These are phyloP conservation scores for Escovopsis sp. DNA, from an alignment of 2,329 filamentous ascomycete species.

Conservation along the genomic window DNA sequence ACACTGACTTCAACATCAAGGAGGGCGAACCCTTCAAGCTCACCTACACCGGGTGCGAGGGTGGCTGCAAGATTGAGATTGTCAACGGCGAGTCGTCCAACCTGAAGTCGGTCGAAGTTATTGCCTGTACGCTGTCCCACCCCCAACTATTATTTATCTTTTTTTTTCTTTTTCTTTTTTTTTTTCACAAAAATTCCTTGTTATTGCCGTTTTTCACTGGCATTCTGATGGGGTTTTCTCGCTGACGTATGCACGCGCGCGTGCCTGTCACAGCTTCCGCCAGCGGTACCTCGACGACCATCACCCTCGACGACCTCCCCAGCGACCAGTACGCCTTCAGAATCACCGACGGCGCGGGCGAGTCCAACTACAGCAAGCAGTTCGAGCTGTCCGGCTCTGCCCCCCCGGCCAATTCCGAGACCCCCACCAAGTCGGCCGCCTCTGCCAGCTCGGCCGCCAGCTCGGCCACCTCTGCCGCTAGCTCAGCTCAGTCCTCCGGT, in stretches of 20 bases:
- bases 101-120: constrained; percentile 15
- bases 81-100: constrained; percentile 17
- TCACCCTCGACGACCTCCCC: constrained; percentile 14
- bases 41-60: constrained; percentile 16
- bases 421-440: background rate
- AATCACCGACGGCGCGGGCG: constrained; percentile 15
- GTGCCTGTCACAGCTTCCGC: constrained; percentile 7
- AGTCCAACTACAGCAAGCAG: constrained; percentile 19
- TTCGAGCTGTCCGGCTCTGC: constrained; percentile 9
- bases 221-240: too few relatives aligned
- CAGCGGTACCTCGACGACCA: constrained; percentile 13
- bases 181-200: too few relatives aligned
- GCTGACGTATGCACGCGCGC: background rate
- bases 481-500: too few relatives aligned
- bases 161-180: too few relatives aligned
- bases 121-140: constrained; percentile 16
- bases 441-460: background rate
- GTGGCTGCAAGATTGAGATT: constrained; percentile 21
- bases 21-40: constrained; percentile 20
- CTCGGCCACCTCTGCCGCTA: too few relatives aligned
- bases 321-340: constrained; percentile 21
- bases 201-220: too few relatives aligned
- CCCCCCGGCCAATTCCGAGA: background rate
- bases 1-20: constrained; percentile 15
- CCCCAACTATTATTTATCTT: background rate